A percentile compares a stretch with the other conserved stretches of the same genome.
Evolutionary conservation across 768 basidiomycete genomes (phyloP).

Genomic region (Leccinum subtestaceum): DNA sequence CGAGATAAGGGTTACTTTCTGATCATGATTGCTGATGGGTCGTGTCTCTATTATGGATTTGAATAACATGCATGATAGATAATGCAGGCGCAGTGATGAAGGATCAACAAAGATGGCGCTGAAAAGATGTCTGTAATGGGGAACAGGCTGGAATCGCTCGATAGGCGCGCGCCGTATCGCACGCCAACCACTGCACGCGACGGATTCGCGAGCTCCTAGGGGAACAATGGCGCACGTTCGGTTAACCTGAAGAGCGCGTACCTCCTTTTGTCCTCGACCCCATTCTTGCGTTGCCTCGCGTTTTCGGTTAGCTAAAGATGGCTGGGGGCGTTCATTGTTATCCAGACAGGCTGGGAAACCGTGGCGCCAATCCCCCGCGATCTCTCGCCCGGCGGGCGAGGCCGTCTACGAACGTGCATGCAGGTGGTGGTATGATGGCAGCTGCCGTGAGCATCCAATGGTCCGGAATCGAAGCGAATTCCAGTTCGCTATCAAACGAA

Average conservation of each 20-base stretch:
- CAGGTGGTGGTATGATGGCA: neutral
- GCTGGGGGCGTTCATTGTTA: neutral
- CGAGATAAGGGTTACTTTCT: neutral
- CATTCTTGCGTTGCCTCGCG: neutral
- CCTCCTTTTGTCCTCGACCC: neutral
- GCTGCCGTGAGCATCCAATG: neutral
- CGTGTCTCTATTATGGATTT: neutral
- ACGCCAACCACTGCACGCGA: neutral
- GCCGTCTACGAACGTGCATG: neutral
- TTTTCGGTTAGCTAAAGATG: neutral
- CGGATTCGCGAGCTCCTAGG: neutral
- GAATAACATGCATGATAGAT: neutral
- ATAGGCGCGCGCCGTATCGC: neutral
- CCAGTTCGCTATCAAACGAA: neutral
- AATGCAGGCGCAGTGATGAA: neutral
- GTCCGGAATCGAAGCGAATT: neutral
- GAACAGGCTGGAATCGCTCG: neutral
- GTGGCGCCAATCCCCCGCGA: neutral
- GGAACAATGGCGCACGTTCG: neutral
- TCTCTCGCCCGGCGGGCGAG: neutral
- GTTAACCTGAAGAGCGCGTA: neutral
- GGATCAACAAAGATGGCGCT: neutral
- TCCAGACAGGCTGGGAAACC: neutral
- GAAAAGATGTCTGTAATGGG: neutral
- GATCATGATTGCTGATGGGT: neutral